These are phyloP conservation scores for Pestalotiopsis sp. DNA, from an alignment of 2,329 filamentous ascomycete genomes.

Conservation along the genomic window DNA sequence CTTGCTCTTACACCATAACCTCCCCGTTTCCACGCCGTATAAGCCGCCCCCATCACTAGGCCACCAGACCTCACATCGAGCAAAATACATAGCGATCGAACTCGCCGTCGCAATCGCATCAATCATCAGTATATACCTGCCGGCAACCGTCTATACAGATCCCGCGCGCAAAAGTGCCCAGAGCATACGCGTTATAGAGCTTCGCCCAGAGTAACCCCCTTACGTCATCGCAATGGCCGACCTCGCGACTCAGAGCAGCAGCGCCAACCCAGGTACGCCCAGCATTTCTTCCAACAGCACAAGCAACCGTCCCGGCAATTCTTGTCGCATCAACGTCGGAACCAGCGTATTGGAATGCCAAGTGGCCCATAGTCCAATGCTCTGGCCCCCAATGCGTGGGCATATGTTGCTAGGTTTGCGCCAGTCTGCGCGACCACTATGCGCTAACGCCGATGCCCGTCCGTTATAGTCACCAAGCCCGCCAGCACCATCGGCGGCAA, in stretches of 20 bases:
- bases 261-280: constrained; percentile 15
- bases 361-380: neutral
- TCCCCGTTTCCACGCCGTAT: neutral
- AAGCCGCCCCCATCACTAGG: neutral
- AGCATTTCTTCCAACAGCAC: neutral
- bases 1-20: neutral
- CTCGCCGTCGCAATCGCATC: neutral
- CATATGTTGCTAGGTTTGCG: neutral
- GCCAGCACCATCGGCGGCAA: constrained; percentile 11
- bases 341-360: neutral
- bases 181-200: constrained; percentile 13
- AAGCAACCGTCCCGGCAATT: neutral
- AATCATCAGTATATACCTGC: neutral
- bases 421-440: constrained; percentile 5
- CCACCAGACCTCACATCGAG: neutral
- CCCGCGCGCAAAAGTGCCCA: neutral
- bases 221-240: constrained; percentile 20
- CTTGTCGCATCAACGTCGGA: neutral
- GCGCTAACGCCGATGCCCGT: neutral
- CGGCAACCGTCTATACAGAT: neutral
- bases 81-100: neutral
- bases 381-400: neutral
- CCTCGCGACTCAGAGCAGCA: constrained; percentile 8
- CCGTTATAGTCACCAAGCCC: constrained; percentile 12
- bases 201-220: constrained; percentile 6